phyloP scores from a whole-genome alignment of 2,329 filamentous ascomycete species.

The Lecanoromycetidae sp. region DNA sequence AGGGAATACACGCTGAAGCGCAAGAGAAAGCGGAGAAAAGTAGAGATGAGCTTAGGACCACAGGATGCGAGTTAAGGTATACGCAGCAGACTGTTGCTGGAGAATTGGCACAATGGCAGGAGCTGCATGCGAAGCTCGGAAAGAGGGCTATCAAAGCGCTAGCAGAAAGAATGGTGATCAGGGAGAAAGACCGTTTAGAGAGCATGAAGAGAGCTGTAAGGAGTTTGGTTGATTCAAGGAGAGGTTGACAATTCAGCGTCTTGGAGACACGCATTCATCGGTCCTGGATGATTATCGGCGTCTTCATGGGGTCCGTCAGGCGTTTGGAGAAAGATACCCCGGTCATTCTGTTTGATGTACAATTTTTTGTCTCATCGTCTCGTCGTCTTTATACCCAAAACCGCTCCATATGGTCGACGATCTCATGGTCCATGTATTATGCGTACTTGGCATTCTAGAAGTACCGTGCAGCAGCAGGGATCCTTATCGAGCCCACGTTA shows the following conservation, averaged over 20 bases:
- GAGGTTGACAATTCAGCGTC: background rate
- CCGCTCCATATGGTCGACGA: no score
- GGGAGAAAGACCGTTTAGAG: constrained; percentile 66
- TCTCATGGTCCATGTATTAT: no score
- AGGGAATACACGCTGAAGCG: constrained; percentile 69
- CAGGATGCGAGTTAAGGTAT: constrained; percentile 75
- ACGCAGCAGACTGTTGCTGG: constrained; percentile 87
- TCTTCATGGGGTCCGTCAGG: background rate
- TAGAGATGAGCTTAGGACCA: constrained; percentile 55
- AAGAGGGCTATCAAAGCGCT: constrained; percentile 62
- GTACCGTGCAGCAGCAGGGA: no score
- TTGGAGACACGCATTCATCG: no score
- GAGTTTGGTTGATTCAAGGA: background rate
- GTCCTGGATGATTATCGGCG: no score
- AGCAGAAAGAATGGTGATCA: constrained; percentile 64
- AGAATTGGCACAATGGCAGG: constrained; percentile 89
- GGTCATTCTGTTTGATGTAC: background rate
- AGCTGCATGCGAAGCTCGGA: constrained; percentile 69
- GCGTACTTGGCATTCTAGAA: no score
- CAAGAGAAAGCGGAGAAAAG: constrained; percentile 64
- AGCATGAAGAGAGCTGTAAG: constrained; percentile 63
- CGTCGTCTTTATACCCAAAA: no score
- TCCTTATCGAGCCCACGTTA: no score
- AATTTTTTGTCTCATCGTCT: no score
- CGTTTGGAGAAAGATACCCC: constrained; percentile 4